These are phyloP conservation scores for Phaeoacremonium minimum DNA, from an alignment of 2,329 filamentous ascomycete genomes.

Conservation along the genomic window DNA sequence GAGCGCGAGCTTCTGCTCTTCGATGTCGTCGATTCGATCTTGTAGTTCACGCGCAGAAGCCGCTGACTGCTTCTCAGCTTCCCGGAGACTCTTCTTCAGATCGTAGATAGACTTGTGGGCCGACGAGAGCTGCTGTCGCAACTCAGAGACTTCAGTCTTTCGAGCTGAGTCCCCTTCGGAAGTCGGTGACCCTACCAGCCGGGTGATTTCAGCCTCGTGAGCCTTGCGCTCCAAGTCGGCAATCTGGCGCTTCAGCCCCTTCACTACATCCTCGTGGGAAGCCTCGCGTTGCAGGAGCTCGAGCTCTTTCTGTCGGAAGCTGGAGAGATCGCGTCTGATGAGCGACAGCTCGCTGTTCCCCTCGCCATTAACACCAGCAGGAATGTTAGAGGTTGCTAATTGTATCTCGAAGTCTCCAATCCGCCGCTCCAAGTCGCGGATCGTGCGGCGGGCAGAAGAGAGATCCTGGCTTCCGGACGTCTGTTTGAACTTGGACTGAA, in stretches of 20 bases:
- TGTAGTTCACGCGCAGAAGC: conserved; percentile 43
- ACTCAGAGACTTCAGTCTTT: conserved; percentile 52
- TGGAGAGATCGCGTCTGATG: conserved; percentile 58
- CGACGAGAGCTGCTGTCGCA: conserved; percentile 57
- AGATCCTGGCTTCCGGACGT: conserved; percentile 49
- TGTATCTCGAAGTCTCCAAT: conserved; percentile 47
- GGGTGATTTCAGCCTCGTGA: conserved; percentile 58
- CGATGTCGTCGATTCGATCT: conserved; percentile 49
- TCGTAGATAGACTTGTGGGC: conserved; percentile 58
- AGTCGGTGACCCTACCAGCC: conserved; percentile 38
- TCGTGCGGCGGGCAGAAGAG: conserved; percentile 55
- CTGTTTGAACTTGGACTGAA: conserved; percentile 41
- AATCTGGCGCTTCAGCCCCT: conserved; percentile 60
- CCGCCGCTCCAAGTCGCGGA: conserved; percentile 60
- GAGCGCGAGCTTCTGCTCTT: conserved; percentile 54
- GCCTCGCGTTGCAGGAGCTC: conserved; percentile 62
- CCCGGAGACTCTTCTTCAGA: conserved; percentile 40
- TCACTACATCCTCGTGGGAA: conserved; percentile 57
- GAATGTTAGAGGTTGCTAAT: conserved; percentile 16
- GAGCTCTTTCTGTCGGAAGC: conserved; percentile 62
- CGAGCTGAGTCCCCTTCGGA: conserved; percentile 46
- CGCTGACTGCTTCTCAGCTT: conserved; percentile 42
- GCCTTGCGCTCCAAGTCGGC: conserved; percentile 63
- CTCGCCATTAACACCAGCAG: conserved; percentile 28
- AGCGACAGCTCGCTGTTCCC: conserved; percentile 52